Percentiles rank a stretch among this genome's conserved stretches.
These are phyloP conservation scores for Barbarea vulgaris DNA, from an alignment of 345 rosid genomes.

Conservation along the genomic window DNA sequence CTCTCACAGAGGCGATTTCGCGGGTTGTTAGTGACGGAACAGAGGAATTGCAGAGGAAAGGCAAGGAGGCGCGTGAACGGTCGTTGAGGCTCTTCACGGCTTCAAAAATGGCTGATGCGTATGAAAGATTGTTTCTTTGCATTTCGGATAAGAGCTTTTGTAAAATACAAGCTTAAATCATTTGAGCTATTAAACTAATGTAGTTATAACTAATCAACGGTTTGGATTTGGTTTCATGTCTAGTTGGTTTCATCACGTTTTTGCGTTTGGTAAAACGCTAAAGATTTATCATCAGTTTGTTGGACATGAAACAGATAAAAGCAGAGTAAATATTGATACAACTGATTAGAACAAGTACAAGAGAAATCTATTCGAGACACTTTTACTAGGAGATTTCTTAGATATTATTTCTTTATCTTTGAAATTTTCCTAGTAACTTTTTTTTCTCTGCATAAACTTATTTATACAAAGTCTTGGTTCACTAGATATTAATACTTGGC, in stretches of 20 bases:
- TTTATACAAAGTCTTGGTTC: constrained; percentile 28
- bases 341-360: constrained; percentile 29
- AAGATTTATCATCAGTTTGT: background rate
- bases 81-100: constrained; percentile 79
- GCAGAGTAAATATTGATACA: constrained; percentile 28
- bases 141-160: constrained; percentile 60
- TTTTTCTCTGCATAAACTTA: constrained; percentile 9
- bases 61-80: constrained; percentile 59
- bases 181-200: background rate
- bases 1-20: constrained; percentile 58
- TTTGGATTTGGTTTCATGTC: background rate
- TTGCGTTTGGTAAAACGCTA: background rate
- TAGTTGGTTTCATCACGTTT: background rate
- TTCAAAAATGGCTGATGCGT: constrained; percentile 85
- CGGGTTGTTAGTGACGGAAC: constrained; percentile 63
- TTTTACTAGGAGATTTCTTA: constrained; percentile 27
- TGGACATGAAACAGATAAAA: background rate
- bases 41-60: constrained; percentile 63
- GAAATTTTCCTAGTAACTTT: constrained; percentile 16
- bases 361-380: constrained; percentile 13
- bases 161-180: constrained; percentile 40
- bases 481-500: constrained; percentile 29
- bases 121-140: constrained; percentile 86
- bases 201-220: background rate
- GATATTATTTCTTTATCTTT: background rate